Evolutionary conservation across 108 stramenopile species (phyloP).

Genomic region (Cyclotella cryptica): DNA sequence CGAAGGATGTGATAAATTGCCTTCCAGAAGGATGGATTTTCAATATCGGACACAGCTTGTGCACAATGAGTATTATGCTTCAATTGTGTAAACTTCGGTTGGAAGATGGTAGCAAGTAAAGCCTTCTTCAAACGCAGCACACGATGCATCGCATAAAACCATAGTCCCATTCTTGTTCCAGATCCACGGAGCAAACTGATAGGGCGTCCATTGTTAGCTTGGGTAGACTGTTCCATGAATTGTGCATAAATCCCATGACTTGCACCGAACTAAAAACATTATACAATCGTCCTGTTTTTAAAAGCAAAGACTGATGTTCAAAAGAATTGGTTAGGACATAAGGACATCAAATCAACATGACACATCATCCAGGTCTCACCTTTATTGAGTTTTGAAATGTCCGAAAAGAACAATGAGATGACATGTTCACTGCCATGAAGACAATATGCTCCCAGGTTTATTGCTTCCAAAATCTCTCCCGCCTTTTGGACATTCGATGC

Average conservation of each 20-base stretch:
- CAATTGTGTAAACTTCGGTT: no score
- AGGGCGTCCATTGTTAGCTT: constrained; percentile 15
- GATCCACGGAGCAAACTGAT: constrained; percentile 29
- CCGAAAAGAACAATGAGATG: constrained; percentile 19
- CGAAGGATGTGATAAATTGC: no score
- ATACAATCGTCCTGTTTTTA: no score
- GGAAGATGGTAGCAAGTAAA: no score
- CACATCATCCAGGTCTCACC: constrained; percentile 22
- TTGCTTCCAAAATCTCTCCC: background rate
- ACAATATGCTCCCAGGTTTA: background rate
- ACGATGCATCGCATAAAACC: constrained; percentile 34
- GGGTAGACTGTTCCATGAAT: constrained; percentile 15
- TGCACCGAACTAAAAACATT: constrained; percentile 19
- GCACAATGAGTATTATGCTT: no score
- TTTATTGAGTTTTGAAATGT: constrained; percentile 24
- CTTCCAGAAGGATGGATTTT: no score
- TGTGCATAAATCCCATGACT: constrained; percentile 23
- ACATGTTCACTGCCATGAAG: constrained; percentile 30
- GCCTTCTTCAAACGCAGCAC: background rate
- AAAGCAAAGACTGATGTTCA: no score
- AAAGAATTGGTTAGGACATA: no score
- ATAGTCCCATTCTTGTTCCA: constrained; percentile 27
- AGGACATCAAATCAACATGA: background rate
- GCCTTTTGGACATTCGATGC: no score
- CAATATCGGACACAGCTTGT: no score